A percentile compares a stretch with the other conserved stretches of the same genome.
Evolutionary conservation across 768 basidiomycete genomes (phyloP).

Genomic region (Amanita pseudoporphyria): DNA sequence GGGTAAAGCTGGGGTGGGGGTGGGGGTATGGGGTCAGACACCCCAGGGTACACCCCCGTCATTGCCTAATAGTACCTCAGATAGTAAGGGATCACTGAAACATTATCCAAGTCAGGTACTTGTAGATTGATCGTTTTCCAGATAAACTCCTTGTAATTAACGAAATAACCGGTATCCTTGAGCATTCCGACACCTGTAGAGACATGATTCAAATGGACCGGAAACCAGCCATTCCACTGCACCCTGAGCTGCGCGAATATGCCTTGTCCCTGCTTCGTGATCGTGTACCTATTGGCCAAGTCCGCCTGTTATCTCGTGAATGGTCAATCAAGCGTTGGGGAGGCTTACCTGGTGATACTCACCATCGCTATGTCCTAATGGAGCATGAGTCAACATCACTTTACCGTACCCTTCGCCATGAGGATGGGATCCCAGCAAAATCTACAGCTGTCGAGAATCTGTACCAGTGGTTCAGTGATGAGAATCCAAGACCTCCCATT

Average conservation of each 20-base stretch:
- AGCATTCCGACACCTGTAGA: slow-evolving; percentile 1
- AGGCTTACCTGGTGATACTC: not conserved
- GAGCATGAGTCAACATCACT: slow-evolving; percentile 11
- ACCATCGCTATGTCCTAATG: slow-evolving; percentile 7
- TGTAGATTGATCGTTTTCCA: no score
- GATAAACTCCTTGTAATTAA: not conserved
- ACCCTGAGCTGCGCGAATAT: not conserved
- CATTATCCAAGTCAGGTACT: no score
- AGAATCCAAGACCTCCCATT: not conserved
- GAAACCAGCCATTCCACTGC: not conserved
- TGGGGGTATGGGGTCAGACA: no score
- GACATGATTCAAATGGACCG: not conserved
- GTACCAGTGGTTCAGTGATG: slow-evolving; percentile 9
- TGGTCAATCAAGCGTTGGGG: not conserved
- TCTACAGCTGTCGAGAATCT: slow-evolving; percentile 13
- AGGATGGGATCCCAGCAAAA: slow-evolving; percentile 11
- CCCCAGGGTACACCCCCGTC: no score
- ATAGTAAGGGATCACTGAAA: no score
- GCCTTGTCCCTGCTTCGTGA: slow-evolving; percentile 9
- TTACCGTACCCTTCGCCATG: slow-evolving; percentile 10
- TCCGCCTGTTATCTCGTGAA: not conserved
- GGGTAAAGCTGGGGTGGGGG: no score
- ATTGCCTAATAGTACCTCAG: no score
- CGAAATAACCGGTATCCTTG: not conserved
- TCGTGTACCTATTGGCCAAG: slow-evolving; percentile 10